Conservation (phyloP, 2,329 filamentous ascomycete genomes). For the Lecanoromycetidae sp. region DNA sequence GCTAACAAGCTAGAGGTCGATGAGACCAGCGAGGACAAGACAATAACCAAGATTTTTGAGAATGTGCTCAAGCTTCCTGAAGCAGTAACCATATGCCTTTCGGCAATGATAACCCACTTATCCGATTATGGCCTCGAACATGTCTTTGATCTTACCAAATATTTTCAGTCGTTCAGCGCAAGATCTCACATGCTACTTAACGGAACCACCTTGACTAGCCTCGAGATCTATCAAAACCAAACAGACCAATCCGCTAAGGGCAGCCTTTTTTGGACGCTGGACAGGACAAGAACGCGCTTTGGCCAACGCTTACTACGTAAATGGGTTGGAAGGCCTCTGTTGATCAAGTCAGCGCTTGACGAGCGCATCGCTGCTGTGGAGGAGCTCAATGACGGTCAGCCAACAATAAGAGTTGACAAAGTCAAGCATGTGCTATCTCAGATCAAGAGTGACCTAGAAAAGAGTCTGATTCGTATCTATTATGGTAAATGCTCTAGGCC, state of each 20-base stretch:
- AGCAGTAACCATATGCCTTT: conserved; percentile 78
- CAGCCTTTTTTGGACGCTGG: conserved; percentile 88
- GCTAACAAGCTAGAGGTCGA: conserved; percentile 65
- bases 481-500: conserved; percentile 90
- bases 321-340: conserved; percentile 84
- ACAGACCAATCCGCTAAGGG: conserved; percentile 77
- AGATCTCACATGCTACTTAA: conserved; percentile 92
- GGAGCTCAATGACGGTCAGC: conserved; percentile 62
- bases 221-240: conserved; percentile 92
- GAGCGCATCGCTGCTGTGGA: conserved; percentile 74
- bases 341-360: conserved; percentile 63
- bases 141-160: conserved; percentile 90
- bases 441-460: conserved; percentile 74
- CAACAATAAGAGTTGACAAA: conserved; percentile 57
- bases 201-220: conserved; percentile 82
- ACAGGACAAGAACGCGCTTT: conserved; percentile 82
- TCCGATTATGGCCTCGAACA: conserved; percentile 87
- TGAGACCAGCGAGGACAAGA: conserved; percentile 40
- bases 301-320: conserved; percentile 79
- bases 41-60: conserved; percentile 58
- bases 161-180: conserved; percentile 91
- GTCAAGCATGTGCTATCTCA: conserved; percentile 59
- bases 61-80: conserved; percentile 78
- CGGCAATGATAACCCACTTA: conserved; percentile 89
- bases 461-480: conserved; percentile 87